Conservation (phyloP, 2,329 filamentous ascomycete genomes). For the Sporothrix sp. region DNA sequence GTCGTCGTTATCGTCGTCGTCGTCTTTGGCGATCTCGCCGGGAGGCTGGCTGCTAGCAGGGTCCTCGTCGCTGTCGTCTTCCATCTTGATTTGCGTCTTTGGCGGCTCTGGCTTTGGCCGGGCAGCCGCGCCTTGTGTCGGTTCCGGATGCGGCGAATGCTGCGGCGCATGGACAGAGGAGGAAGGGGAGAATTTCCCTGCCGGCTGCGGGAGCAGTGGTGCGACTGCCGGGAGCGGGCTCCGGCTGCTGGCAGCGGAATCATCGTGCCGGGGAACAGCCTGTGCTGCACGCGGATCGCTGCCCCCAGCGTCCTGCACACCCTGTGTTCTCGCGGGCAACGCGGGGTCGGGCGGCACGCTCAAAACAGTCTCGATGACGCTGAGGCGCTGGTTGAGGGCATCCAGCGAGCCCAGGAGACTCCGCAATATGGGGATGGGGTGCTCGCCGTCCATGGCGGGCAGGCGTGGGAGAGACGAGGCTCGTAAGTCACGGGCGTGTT, state of each 20-base stretch:
- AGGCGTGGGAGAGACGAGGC: neutral
- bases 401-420: conserved; percentile 22
- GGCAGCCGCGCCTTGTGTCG: too few species aligned
- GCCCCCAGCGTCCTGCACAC: too few species aligned
- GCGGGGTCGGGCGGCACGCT: conserved; percentile 7
- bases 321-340: neutral
- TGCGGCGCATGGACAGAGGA: too few species aligned
- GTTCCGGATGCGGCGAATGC: too few species aligned
- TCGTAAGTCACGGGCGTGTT: neutral
- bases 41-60: neutral
- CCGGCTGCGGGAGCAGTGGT: neutral
- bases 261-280: too few species aligned
- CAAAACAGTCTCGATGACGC: conserved; percentile 22
- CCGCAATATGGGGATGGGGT: conserved; percentile 14
- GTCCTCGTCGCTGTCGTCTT: neutral
- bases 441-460: conserved; percentile 12
- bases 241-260: neutral
- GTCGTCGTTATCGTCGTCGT: neutral
- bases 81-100: neutral
- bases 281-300: too few species aligned
- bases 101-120: neutral
- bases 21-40: neutral
- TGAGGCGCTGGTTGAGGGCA: conserved; percentile 25
- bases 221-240: neutral
- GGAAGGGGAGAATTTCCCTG: neutral